Evolutionary conservation across 1,139 yeast species (phyloP), one percentile per base, ranked within the genome.

Genomic region (Scheffersomyces lignicola): DNA sequence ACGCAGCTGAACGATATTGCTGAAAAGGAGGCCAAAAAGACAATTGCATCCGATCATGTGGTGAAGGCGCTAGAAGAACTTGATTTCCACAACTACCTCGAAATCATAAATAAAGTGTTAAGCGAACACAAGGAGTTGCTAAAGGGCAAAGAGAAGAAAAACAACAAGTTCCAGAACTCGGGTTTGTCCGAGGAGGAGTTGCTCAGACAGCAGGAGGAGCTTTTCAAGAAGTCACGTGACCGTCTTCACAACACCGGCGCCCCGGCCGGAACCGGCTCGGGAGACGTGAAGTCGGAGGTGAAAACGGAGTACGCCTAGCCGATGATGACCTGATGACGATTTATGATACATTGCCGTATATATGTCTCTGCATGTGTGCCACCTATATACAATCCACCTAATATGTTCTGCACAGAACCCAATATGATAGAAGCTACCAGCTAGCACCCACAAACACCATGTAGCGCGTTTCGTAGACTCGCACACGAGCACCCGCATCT

Each of bases 1-100:
- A 86, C 96, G 3, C 96, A 89, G 60, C 85, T 94, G 41, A 90
- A 94, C 54, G 98, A 94, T 46, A 88, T 92, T 47, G 97, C 98
- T 1, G 98, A 92, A 53, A 85, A 85, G 51, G 98, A 92, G 55
- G 83, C 95, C 34, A 92, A 92, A 60, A 94, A 92, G 62, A 92
- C 99, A 7, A 92, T 92, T 35, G 96, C 97, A 1, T 84, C 96
- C 2, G 98, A 92, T 56, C 99, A 92, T 58, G 97, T 92, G 31
- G 77, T 92, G 42, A 85, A 83, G 54, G 97, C 98, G 1, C 69
- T 92, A 34, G 83, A 80, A 44, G 96, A 87, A 50, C 70, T 92
- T 42, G 99, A 96, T 29, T 92, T 89, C 60, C 76, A 75, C 36
- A 89, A 85, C 44, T 92, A 92, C 56, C 72, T 92, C 35, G 94